A percentile compares a stretch with the other conserved stretches of the same genome.
Conservation (phyloP, 2,329 filamentous ascomycete genomes). For the Intubia oerlemansii region DNA sequence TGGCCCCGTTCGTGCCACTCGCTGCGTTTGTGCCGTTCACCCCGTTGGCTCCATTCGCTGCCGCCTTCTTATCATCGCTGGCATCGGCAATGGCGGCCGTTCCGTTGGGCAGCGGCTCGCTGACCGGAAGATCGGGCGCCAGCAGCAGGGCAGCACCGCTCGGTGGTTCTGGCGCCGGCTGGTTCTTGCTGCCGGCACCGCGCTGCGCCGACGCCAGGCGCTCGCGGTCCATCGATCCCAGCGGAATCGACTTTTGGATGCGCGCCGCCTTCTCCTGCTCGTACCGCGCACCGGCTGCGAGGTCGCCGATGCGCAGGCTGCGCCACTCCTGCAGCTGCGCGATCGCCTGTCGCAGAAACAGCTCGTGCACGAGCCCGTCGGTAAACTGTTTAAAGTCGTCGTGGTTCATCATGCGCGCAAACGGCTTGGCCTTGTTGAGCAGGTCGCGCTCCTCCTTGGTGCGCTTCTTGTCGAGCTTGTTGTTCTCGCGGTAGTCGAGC, state of each 20-base stretch:
- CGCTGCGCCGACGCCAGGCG: slow-evolving; percentile 51
- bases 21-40: slow-evolving; percentile 14
- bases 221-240: slow-evolving; percentile 70
- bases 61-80: neutral
- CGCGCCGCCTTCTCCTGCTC: slow-evolving; percentile 70
- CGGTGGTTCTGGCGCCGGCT: slow-evolving; percentile 50
- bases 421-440: slow-evolving; percentile 83
- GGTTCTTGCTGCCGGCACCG: slow-evolving; percentile 42
- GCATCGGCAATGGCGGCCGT: slow-evolving; percentile 13
- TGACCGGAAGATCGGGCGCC: slow-evolving; percentile 42
- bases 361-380: slow-evolving; percentile 71
- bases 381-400: slow-evolving; percentile 75
- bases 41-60: slow-evolving; percentile 10
- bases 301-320: slow-evolving; percentile 58
- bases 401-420: slow-evolving; percentile 90
- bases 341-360: slow-evolving; percentile 80
- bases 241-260: slow-evolving; percentile 45
- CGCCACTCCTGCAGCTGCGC: slow-evolving; percentile 87
- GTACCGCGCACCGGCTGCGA: slow-evolving; percentile 77
- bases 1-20: slow-evolving; percentile 1
- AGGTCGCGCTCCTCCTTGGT: slow-evolving; percentile 90
- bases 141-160: slow-evolving; percentile 57
- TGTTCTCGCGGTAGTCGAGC: slow-evolving; percentile 84
- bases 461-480: slow-evolving; percentile 74
- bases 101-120: slow-evolving; percentile 27